Evolutionary conservation across 78 protist genomes (phyloP).

Genomic region (Andalucia godoyi): DNA sequence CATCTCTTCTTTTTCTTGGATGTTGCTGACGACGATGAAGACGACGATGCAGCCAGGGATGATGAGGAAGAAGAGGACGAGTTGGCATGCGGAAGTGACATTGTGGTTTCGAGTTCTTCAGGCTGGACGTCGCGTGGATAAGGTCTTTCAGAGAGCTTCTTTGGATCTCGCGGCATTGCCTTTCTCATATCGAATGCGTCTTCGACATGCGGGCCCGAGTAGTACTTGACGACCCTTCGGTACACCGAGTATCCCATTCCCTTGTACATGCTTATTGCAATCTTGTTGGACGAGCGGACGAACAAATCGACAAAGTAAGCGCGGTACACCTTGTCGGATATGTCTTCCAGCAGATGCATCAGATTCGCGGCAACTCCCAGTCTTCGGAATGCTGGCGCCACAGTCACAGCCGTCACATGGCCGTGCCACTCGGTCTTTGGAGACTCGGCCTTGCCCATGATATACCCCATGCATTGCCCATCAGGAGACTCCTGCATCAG

Average conservation of each 20-base stretch:
- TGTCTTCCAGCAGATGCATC: constrained; percentile 77
- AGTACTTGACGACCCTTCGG: constrained; percentile 75
- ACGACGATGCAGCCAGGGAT: too few relatives aligned
- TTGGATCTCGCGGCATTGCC: not conserved
- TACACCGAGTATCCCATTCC: constrained; percentile 76
- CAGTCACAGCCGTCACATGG: constrained; percentile 94
- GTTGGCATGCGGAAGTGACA: too few relatives aligned
- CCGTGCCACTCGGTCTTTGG: constrained; percentile 82
- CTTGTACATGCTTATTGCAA: constrained; percentile 80
- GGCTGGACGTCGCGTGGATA: too few relatives aligned
- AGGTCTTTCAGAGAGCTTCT: too few relatives aligned
- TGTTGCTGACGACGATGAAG: too few relatives aligned
- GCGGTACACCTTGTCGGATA: constrained; percentile 60
- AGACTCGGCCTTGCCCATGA: constrained; percentile 83
- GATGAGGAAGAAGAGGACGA: too few relatives aligned
- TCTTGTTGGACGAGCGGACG: constrained; percentile 78
- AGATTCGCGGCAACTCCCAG: constrained; percentile 63
- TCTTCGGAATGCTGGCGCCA: constrained; percentile 82
- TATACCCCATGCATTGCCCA: constrained; percentile 74
- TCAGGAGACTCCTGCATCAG: constrained; percentile 33
- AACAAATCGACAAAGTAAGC: constrained; percentile 92
- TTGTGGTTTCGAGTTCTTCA: too few relatives aligned
- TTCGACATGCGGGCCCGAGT: constrained; percentile 62
- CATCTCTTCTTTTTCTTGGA: too few relatives aligned
- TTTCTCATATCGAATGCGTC: constrained; percentile 63